Evolutionary conservation across 352 stramenopile genomes (phyloP).

Genomic region (Globisporangium polare): DNA sequence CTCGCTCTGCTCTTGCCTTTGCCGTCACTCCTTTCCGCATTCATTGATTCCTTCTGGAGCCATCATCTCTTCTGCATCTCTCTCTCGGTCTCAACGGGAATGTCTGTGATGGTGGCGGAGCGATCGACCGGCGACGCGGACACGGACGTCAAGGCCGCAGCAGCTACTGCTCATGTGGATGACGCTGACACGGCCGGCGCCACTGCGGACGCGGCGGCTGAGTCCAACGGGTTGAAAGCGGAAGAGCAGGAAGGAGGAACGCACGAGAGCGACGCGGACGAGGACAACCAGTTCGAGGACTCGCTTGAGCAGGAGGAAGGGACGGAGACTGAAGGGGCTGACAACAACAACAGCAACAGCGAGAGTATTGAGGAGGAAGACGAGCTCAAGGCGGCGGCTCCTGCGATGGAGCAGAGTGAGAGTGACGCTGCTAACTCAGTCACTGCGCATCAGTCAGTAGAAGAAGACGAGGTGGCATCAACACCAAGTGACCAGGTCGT

Average conservation of each 20-base stretch:
- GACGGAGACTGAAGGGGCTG: not conserved
- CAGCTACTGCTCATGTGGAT: not conserved
- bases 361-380: not conserved
- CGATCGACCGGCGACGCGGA: not conserved
- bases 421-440: not conserved
- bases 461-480: not conserved
- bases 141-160: not conserved
- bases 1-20: too few species aligned
- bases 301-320: conserved; percentile 3
- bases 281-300: conserved; percentile 17
- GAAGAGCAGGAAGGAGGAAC: conserved; percentile 2
- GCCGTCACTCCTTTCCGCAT: conserved; percentile 4
- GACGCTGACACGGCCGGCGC: not conserved
- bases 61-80: not conserved
- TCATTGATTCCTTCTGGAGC: not conserved
- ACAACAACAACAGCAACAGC: not conserved
- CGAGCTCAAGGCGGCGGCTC: not conserved
- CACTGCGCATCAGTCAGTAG: not conserved
- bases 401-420: conserved; percentile 1
- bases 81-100: conserved; percentile 4
- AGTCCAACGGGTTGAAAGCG: conserved; percentile 3
- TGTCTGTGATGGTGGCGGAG: conserved; percentile 11
- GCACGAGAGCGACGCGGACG: not conserved
- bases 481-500: not conserved
- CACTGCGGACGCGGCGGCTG: not conserved